Percentiles rank a stretch among this genome's conserved stretches.
phyloP scores from a whole-genome alignment of 495 filamentous ascomycete species.

The Penicillium verhagenii region DNA sequence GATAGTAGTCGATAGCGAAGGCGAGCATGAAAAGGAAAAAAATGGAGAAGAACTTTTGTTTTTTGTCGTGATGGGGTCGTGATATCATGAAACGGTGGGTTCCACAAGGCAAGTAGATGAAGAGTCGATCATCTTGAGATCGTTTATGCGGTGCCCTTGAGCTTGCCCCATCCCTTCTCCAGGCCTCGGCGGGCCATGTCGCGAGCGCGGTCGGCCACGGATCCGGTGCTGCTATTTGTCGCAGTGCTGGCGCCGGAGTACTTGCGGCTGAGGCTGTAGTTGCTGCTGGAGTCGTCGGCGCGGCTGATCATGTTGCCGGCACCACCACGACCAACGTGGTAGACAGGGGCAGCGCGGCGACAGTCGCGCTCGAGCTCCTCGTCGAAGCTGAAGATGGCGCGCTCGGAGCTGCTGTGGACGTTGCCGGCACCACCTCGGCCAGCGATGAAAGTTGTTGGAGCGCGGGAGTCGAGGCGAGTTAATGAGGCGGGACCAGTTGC shows the following conservation, averaged over 20 bases:
- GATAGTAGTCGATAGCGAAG: conserved; percentile 15
- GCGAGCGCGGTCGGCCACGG: conserved; percentile 39
- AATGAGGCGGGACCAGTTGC: conserved; percentile 56
- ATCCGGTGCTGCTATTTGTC: conserved; percentile 40
- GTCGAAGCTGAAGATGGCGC: conserved; percentile 83
- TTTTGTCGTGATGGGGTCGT: conserved; percentile 32
- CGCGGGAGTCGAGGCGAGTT: conserved; percentile 42
- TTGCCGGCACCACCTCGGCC: conserved; percentile 93
- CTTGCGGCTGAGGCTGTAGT: conserved; percentile 36
- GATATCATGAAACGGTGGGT: conserved; percentile 19
- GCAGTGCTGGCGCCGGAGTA: conserved; percentile 37
- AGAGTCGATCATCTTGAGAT: neutral
- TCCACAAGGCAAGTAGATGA: neutral
- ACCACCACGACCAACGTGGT: conserved; percentile 85
- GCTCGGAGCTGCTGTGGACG: conserved; percentile 63
- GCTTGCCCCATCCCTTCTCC: conserved; percentile 47
- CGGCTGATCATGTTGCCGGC: conserved; percentile 71
- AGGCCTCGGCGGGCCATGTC: conserved; percentile 42
- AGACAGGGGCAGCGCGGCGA: conserved; percentile 62
- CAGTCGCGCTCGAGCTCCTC: conserved; percentile 80
- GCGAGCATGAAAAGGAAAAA: too few relatives aligned
- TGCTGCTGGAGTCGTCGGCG: conserved; percentile 31
- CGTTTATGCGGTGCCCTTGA: conserved; percentile 40
- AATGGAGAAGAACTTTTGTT: conserved; percentile 27
- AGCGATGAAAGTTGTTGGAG: conserved; percentile 58